Percentiles rank a stretch among this genome's conserved stretches.
phyloP scores from a whole-genome alignment of 805 yeast species.

The Ogataea zsoltii region DNA sequence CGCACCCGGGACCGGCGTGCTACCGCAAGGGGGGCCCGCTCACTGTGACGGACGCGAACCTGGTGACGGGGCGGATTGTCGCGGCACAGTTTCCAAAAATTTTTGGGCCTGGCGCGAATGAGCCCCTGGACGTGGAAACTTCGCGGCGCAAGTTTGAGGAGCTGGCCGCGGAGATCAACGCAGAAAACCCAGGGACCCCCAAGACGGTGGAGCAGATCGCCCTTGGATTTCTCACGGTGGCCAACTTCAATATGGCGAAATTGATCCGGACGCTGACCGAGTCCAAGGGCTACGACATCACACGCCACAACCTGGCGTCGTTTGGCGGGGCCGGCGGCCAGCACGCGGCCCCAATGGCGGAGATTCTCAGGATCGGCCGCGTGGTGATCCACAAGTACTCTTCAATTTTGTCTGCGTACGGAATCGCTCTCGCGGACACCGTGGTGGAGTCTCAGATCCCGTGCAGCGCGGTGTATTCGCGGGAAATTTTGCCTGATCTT shows the following conservation, averaged over 20 bases:
- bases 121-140: slow-evolving; percentile 57
- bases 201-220: slow-evolving; percentile 67
- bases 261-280: slow-evolving; percentile 79
- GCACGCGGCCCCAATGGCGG: slow-evolving; percentile 73
- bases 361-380: slow-evolving; percentile 58
- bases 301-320: slow-evolving; percentile 66
- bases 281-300: slow-evolving; percentile 66
- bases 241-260: slow-evolving; percentile 79
- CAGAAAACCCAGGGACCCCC: slow-evolving; percentile 29
- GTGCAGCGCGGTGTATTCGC: slow-evolving; percentile 13
- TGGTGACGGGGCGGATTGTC: slow-evolving; percentile 64
- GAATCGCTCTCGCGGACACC: slow-evolving; percentile 63
- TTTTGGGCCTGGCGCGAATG: slow-evolving; percentile 74
- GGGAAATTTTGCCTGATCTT: slow-evolving; percentile 11
- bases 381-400: slow-evolving; percentile 75
- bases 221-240: slow-evolving; percentile 73
- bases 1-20: slow-evolving; percentile 86
- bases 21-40: slow-evolving; percentile 78
- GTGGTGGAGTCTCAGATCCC: slow-evolving; percentile 35
- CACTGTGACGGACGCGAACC: slow-evolving; percentile 80
- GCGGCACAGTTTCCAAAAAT: slow-evolving; percentile 76
- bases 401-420: slow-evolving; percentile 38
- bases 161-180: slow-evolving; percentile 55
- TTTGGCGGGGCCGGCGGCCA: slow-evolving; percentile 93
- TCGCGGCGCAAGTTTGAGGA: slow-evolving; percentile 50